Evolutionary conservation across 768 basidiomycete genomes (phyloP), one percentile per base, ranked within the genome.

Genomic region (Crassisporium funariophilum): DNA sequence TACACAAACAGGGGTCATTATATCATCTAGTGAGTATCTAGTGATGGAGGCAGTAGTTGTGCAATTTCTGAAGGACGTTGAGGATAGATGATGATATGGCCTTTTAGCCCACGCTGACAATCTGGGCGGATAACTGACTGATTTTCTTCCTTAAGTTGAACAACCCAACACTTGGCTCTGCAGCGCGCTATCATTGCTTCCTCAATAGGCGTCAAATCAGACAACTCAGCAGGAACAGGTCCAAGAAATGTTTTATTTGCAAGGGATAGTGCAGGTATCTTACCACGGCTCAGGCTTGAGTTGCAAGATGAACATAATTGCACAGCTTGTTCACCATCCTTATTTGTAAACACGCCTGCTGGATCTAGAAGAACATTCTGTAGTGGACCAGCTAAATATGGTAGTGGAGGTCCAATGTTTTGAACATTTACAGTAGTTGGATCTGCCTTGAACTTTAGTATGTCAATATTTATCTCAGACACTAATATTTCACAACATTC

Each of bases 1-100:
- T 1, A 77, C 64, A 50, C 72, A 74, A 1, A 75, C 65, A 2
- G 66, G 65, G 0, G 65, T 55, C 0, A 60, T 31, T 8, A 73
- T 60, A 0, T 73, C 71, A 9, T 65, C 60, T 1, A 75, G 33
- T 3, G 63, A 29, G 7, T 7, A 29, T 7, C 13, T 35, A 0
- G 69, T n/a, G n/a, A n/a, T n/a, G n/a, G 73, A 0, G 74, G 76
- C 2, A 77, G 46, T 0, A 70, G 9, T 0, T 24, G 22, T 0
- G 62, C 59, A 5, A 74, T 41, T 1, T 38, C 35, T 1, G 59
- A 56, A 2, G 69, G 64, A 5, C 53, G 34, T 44, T 75, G 72
- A 3, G 71, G 74, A 56, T 67, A 71, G 1, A 73, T 61, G 16
- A 77, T 70, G 5, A 72, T 56, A 52, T 75, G 65, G 0, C 76